These are phyloP conservation scores for Tribonema minus DNA, from an alignment of 108 stramenopile species.

Conservation along the genomic window DNA sequence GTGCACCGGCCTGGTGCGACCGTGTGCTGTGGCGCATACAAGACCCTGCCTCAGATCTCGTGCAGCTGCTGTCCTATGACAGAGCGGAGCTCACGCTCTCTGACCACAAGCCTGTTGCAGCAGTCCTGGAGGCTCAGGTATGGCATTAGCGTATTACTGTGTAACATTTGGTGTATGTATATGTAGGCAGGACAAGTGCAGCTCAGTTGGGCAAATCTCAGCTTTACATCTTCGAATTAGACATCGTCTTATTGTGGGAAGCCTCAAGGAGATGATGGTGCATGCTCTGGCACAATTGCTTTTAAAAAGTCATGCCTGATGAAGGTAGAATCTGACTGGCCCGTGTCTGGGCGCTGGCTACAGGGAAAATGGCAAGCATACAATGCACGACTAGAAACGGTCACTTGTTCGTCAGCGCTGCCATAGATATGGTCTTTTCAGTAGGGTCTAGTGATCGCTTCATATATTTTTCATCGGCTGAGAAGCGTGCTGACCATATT, in stretches of 20 bases:
- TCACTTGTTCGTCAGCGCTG: too few relatives aligned
- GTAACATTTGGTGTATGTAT: neutral
- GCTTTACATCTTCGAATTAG: neutral
- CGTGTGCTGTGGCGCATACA: slow-evolving; percentile 84
- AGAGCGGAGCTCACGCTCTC: slow-evolving; percentile 75
- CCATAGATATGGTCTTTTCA: too few relatives aligned
- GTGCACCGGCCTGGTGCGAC: slow-evolving; percentile 99
- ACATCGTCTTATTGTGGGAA: too few relatives aligned
- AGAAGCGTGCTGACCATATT: too few relatives aligned
- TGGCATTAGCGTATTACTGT: neutral
- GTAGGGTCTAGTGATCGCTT: too few relatives aligned
- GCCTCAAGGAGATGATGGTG: too few relatives aligned
- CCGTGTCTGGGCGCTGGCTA: too few relatives aligned
- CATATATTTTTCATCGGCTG: too few relatives aligned
- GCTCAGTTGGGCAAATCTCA: neutral
- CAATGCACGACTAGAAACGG: too few relatives aligned
- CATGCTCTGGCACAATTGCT: too few relatives aligned
- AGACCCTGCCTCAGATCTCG: slow-evolving; percentile 70
- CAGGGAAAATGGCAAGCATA: too few relatives aligned
- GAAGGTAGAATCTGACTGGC: neutral
- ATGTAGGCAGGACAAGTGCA: neutral
- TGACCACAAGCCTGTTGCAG: slow-evolving; percentile 97
- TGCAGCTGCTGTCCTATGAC: slow-evolving; percentile 72
- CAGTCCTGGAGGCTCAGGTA: slow-evolving; percentile 69
- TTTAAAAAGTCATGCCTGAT: neutral